These are phyloP conservation scores for Colletotrichum musae DNA, from an alignment of 2,329 filamentous ascomycete genomes.

Conservation along the genomic window DNA sequence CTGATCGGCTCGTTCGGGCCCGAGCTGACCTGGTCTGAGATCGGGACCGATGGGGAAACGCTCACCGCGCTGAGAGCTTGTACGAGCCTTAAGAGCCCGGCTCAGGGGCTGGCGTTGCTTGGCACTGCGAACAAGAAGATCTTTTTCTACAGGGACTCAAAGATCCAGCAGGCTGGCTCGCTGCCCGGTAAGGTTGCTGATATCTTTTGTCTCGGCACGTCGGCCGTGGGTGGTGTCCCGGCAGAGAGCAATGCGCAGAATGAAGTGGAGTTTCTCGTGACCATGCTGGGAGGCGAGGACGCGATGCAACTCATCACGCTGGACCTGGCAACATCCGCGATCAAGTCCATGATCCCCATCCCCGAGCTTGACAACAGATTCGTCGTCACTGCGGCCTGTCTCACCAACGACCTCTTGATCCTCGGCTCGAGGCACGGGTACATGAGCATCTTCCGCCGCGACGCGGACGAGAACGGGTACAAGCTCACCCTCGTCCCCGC, in stretches of 20 bases:
- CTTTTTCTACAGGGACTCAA: constrained; percentile 57
- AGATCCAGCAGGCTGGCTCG: constrained; percentile 53
- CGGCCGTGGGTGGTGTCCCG: background rate
- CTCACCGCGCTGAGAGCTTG: constrained; percentile 60
- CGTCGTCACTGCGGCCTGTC: constrained; percentile 62
- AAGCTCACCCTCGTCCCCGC: constrained; percentile 50
- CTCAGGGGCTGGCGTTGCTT: constrained; percentile 58
- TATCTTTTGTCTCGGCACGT: constrained; percentile 57
- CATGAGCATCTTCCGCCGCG: constrained; percentile 56
- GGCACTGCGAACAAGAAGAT: constrained; percentile 65
- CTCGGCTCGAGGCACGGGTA: constrained; percentile 69
- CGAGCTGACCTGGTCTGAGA: constrained; percentile 59
- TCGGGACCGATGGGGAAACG: constrained; percentile 52
- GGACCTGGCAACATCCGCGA: constrained; percentile 47
- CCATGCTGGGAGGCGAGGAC: constrained; percentile 60
- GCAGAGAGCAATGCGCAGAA: background rate
- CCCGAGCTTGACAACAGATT: constrained; percentile 63
- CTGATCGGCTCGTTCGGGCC: constrained; percentile 60
- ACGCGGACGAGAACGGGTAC: constrained; percentile 43
- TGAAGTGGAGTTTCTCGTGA: constrained; percentile 57
- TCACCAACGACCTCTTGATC: constrained; percentile 59
- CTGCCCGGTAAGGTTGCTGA: constrained; percentile 66
- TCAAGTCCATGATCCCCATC: constrained; percentile 50
- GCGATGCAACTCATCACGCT: constrained; percentile 60
- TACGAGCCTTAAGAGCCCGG: constrained; percentile 61